Base-by-base conservation (phyloP, 2,329 filamentous ascomycete genomes). In the Lachnellula cervina region DNA sequence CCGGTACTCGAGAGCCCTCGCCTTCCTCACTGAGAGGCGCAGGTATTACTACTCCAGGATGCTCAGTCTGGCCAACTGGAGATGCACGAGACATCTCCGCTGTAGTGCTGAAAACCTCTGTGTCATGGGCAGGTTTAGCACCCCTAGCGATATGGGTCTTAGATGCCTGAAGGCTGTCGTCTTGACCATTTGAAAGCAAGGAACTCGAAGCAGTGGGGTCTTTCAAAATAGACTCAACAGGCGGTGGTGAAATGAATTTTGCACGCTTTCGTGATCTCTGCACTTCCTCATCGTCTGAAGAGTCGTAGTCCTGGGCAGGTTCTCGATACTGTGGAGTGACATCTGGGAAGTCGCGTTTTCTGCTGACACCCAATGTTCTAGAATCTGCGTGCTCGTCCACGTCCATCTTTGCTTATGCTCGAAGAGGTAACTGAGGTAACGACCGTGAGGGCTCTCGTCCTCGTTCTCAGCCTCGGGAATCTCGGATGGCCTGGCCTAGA, bases 361-460 rank as follows among this genome's bases (percentile, higher is more conserved):
- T 60, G 16, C 75, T 74, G 23, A 78, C 68, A 2, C 71, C 68
- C 46, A 73, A 74, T 38, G 74, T 79, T 48, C 77, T 70, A 17
- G 77, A 79, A 61, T 80, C 71, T 52, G 62, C 71, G 49, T 69
- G 67, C 34, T 74, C 70, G 49, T 72, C 69, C 28, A 68, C 64
- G 61, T 49, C 57, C 56, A 61, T 61, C 37, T 52, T 11, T n/a
- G 50, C 6, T 16, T 19, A 25, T 23, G 21, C 25, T 45, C 16
- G 6, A 34, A 17, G 25, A 13, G 17, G 49, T 11, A 13, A 40
- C 17, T 4, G 14, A 48, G 23, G 3, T 32, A 28, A 28, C 28
- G 8, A 13, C 28, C 28, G 28, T 11, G 28, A 32, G 8, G 28
- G 28, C 13, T 32, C 28, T 32, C 28, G 25, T 28, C 5, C 25